phyloP scores from a whole-genome alignment of 768 basidiomycete genomes.

The Tylopilus rubrobrunneus region DNA sequence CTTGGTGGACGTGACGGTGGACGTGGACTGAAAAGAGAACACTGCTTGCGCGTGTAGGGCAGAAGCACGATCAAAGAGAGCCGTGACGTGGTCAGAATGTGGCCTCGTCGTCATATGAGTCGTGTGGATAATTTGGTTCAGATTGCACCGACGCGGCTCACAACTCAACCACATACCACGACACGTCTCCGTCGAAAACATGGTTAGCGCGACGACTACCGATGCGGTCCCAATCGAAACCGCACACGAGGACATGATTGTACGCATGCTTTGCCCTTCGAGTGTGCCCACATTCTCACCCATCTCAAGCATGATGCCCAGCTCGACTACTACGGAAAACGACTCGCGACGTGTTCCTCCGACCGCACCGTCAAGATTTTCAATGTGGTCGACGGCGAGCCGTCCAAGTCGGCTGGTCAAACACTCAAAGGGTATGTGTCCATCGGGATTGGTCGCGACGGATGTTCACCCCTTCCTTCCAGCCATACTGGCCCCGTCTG shows the following conservation, averaged over 20 bases:
- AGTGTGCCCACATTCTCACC: background rate
- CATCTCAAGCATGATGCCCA: conserved; percentile 87
- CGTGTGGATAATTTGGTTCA: background rate
- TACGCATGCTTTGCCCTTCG: conserved; percentile 30
- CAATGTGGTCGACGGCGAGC: conserved; percentile 87
- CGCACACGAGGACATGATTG: conserved; percentile 98
- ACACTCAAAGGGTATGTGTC: conserved; percentile 73
- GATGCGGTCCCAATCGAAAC: conserved; percentile 89
- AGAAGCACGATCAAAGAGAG: conserved; percentile 43
- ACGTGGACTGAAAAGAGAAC: conserved; percentile 46
- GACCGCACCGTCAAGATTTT: conserved; percentile 95
- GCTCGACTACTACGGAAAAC: conserved; percentile 95
- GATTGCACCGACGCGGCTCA: background rate
- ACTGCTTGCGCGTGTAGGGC: conserved; percentile 43
- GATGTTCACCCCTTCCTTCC: background rate
- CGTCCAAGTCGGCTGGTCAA: conserved; percentile 63
- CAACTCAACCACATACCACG: background rate
- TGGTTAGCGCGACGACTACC: conserved; percentile 42
- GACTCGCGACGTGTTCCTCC: conserved; percentile 94
- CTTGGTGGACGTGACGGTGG: conserved; percentile 40
- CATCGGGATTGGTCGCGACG: background rate
- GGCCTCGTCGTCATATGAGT: background rate
- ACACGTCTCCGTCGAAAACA: background rate
- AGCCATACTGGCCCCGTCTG: conserved; percentile 98
- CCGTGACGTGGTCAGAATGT: background rate